Percentiles rank a stretch among this genome's conserved stretches.
Evolutionary conservation across 2,329 filamentous ascomycete species (phyloP).

Genomic region (Beauveria sp.): DNA sequence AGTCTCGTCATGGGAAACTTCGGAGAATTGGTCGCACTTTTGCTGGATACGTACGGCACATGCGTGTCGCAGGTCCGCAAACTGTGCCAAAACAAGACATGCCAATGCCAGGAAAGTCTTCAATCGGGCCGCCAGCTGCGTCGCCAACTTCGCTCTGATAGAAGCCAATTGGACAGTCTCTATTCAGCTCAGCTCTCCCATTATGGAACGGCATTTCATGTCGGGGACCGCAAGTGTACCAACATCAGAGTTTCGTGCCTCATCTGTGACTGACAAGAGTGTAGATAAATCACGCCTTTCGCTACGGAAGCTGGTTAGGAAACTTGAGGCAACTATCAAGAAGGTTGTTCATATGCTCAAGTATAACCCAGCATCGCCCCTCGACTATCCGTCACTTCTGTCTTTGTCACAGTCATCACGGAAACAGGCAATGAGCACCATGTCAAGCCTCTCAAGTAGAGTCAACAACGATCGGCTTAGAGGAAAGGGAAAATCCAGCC

Average conservation of each 20-base stretch:
- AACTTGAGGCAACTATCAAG: constrained; percentile 34
- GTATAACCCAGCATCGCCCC: constrained; percentile 22
- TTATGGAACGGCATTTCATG: constrained; percentile 34
- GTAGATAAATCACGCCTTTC: constrained; percentile 32
- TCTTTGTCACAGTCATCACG: constrained; percentile 40
- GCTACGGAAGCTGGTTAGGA: constrained; percentile 34
- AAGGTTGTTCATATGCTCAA: constrained; percentile 30
- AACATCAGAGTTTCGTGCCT: neutral
- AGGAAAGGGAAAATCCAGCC: neutral
- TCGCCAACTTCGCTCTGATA: constrained; percentile 32
- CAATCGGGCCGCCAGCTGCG: constrained; percentile 19
- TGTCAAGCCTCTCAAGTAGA: constrained; percentile 37
- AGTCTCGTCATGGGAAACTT: constrained; percentile 30
- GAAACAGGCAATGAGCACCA: constrained; percentile 40
- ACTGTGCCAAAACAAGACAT: constrained; percentile 19
- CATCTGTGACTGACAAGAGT: neutral
- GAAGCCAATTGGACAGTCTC: constrained; percentile 31
- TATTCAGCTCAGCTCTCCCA: constrained; percentile 35
- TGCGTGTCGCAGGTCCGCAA: constrained; percentile 35
- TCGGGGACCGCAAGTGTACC: constrained; percentile 38
- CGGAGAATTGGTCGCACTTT: constrained; percentile 33
- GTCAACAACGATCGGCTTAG: constrained; percentile 12
- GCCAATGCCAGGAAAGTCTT: constrained; percentile 17
- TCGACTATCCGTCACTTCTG: constrained; percentile 40
- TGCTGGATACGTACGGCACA: constrained; percentile 41